These are phyloP conservation scores for Ophiostoma australiae DNA, from an alignment of 2,329 filamentous ascomycete genomes.

Conservation along the genomic window DNA sequence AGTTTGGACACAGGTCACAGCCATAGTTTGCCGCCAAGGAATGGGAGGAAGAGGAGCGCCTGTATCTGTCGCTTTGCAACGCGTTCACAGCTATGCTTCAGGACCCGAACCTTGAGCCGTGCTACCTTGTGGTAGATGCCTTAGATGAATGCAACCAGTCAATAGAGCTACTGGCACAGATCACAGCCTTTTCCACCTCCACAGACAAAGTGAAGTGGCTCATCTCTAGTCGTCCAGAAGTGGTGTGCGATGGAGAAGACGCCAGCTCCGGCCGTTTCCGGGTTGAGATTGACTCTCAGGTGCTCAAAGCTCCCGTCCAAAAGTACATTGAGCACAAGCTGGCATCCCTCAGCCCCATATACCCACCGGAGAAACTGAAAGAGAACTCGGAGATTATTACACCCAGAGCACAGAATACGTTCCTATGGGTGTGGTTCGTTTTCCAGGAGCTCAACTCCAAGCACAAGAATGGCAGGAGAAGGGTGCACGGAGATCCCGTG, in stretches of 20 bases:
- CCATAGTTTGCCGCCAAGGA: neutral
- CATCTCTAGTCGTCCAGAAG: neutral
- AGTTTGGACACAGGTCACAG: neutral
- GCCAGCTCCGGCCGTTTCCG: neutral
- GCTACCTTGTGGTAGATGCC: neutral
- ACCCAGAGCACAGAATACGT: neutral
- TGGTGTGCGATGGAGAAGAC: neutral
- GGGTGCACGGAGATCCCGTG: neutral
- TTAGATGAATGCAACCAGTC: neutral
- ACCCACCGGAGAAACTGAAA: neutral
- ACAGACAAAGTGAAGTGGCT: conserved; percentile 7
- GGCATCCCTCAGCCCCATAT: neutral
- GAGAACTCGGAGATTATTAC: neutral
- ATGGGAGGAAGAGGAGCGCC: neutral
- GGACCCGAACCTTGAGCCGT: neutral
- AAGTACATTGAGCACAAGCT: conserved; percentile 5
- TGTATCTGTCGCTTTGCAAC: neutral
- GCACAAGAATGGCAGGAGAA: neutral
- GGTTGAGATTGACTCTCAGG: neutral
- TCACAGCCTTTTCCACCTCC: neutral
- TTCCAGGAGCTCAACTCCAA: neutral
- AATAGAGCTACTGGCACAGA: neutral
- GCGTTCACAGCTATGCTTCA: neutral
- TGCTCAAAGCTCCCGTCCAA: neutral
- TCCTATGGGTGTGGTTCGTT: neutral